Percentiles rank a stretch among this genome's conserved stretches.
phyloP scores from a whole-genome alignment of 495 filamentous ascomycete genomes.

The Staphylotrichum longicolle region DNA sequence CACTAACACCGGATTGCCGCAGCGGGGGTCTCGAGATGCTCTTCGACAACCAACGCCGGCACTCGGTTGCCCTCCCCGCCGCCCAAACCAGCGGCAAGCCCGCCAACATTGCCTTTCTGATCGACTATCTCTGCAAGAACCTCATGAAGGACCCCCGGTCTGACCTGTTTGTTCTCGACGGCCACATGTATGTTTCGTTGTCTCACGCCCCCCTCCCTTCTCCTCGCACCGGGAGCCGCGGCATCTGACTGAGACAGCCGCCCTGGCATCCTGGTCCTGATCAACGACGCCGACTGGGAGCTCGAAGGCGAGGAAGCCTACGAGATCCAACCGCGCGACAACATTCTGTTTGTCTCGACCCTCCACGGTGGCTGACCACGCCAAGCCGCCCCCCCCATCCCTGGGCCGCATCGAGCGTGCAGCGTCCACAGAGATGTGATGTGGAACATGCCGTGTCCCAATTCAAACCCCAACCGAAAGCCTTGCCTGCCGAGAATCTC shows the following conservation, averaged over 20 bases:
- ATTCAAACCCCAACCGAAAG: background rate
- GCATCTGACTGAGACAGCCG: slow-evolving; percentile 54
- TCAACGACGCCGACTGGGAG: slow-evolving; percentile 98
- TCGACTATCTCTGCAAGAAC: slow-evolving; percentile 76
- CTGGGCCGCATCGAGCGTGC: too few species aligned
- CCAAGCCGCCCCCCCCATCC: background rate
- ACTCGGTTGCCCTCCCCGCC: slow-evolving; percentile 66
- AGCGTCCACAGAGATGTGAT: too few species aligned
- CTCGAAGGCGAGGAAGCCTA: slow-evolving; percentile 92
- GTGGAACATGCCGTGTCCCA: background rate
- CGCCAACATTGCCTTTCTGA: slow-evolving; percentile 71
- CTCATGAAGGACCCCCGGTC: slow-evolving; percentile 81
- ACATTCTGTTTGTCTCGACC: slow-evolving; percentile 96
- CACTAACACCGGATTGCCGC: slow-evolving; percentile 10
- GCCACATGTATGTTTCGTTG: slow-evolving; percentile 68
- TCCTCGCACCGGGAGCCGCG: slow-evolving; percentile 1
- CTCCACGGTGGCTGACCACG: slow-evolving; percentile 76
- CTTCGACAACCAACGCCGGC: slow-evolving; percentile 76
- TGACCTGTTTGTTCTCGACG: slow-evolving; percentile 86
- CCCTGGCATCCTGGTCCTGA: slow-evolving; percentile 93
- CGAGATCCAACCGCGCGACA: slow-evolving; percentile 75
- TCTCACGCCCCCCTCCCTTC: slow-evolving; percentile 14
- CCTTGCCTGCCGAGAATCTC: background rate
- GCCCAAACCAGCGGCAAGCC: slow-evolving; percentile 54
- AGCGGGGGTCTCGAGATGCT: slow-evolving; percentile 96